A percentile compares a stretch with the other conserved stretches of the same genome.
Conservation (phyloP, 805 yeast genomes). For the Wickerhamomyces canadensis region DNA sequence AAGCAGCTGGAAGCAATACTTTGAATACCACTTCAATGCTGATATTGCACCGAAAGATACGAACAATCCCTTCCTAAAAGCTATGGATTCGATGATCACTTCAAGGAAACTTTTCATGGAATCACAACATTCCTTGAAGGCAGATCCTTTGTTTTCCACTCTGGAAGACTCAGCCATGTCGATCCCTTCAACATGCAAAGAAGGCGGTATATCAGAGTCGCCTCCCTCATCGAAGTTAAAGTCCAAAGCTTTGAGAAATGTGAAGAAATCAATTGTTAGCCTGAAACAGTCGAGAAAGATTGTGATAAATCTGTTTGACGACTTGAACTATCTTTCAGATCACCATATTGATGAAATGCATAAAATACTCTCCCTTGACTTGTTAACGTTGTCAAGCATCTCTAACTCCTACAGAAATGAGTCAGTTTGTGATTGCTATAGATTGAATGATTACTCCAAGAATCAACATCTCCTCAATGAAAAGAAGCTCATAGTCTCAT, state of each 20-base stretch:
- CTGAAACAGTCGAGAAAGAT: constrained; percentile 20
- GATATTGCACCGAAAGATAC: constrained; percentile 13
- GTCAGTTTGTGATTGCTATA: constrained; percentile 16
- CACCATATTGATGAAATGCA: constrained; percentile 23
- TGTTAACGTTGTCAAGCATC: constrained; percentile 23
- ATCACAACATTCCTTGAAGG: constrained; percentile 27
- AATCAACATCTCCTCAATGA: constrained; percentile 24
- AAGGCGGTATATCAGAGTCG: neutral
- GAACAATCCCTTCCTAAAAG: constrained; percentile 16
- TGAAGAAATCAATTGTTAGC: constrained; percentile 17
- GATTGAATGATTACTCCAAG: constrained; percentile 24
- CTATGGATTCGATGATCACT: constrained; percentile 26
- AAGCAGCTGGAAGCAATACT: constrained; percentile 15
- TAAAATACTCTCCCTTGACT: constrained; percentile 17
- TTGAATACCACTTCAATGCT: constrained; percentile 18
- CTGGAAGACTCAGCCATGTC: constrained; percentile 46
- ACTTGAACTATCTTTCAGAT: constrained; percentile 20
- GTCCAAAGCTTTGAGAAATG: constrained; percentile 17
- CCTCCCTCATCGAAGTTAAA: constrained; percentile 12
- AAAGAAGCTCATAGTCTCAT: constrained; percentile 16
- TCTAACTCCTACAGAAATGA: constrained; percentile 16
- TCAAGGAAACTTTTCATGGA: constrained; percentile 25
- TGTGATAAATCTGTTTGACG: constrained; percentile 12
- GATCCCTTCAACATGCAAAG: constrained; percentile 31
- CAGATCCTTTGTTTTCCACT: constrained; percentile 45